Percentiles rank a stretch among this genome's conserved stretches.
phyloP scores from a whole-genome alignment of 148 eudicot species.

The Camellia granthamiana region DNA sequence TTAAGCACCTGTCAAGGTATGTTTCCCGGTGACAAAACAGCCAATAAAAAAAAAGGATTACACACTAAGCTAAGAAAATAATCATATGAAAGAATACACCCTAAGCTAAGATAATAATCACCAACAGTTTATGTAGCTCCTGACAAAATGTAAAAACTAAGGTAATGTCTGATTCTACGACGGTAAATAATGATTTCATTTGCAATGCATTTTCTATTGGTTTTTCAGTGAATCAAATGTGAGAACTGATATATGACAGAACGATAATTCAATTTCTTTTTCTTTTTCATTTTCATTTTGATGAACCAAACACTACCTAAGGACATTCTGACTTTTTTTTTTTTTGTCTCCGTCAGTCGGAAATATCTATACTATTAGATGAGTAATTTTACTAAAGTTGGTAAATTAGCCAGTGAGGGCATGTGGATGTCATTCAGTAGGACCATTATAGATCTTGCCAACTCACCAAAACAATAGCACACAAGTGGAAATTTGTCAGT shows the following conservation, averaged over 20 bases:
- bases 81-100: not conserved
- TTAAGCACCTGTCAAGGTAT: not conserved
- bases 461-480: slow-evolving; percentile 22
- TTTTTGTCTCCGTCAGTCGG: not conserved
- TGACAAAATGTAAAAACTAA: not conserved
- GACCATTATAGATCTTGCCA: slow-evolving; percentile 22
- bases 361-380: slow-evolving; percentile 7
- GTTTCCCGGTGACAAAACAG: not conserved
- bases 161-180: too few species aligned
- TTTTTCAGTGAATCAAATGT: too few species aligned
- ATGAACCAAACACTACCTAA: too few species aligned
- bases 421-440: slow-evolving; percentile 24
- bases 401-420: slow-evolving; percentile 4
- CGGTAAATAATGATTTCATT: too few species aligned
- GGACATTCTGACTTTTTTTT: too few species aligned
- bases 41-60: not conserved
- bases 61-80: not conserved
- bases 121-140: slow-evolving; percentile 3
- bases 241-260: too few species aligned
- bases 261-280: too few species aligned
- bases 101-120: not conserved
- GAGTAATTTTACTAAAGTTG: not conserved
- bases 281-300: too few species aligned
- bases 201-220: too few species aligned
- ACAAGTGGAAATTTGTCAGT: slow-evolving; percentile 29